Percentiles rank a stretch among this genome's conserved stretches.
Evolutionary conservation across 305 asterid genomes (phyloP).

Genomic region (Striga hermonthica): DNA sequence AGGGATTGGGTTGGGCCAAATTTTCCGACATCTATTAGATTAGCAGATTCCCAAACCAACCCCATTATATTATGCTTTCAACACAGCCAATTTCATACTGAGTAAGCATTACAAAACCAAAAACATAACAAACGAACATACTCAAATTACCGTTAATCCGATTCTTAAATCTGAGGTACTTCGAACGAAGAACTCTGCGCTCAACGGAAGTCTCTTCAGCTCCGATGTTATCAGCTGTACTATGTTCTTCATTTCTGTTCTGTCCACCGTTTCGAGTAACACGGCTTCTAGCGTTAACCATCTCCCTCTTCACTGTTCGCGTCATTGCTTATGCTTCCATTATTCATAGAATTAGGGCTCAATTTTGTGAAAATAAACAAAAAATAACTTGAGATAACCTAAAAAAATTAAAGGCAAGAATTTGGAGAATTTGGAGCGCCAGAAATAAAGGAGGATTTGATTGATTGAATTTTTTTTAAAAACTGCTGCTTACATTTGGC

Average conservation of each 20-base stretch:
- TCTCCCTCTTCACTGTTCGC: slow-evolving; percentile 38
- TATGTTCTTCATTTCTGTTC: slow-evolving; percentile 28
- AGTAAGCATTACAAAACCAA: neutral
- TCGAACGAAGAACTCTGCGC: slow-evolving; percentile 50
- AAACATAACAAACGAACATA: neutral
- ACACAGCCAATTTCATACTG: too few species aligned
- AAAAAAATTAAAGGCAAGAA: too few species aligned
- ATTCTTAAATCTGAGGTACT: slow-evolving; percentile 45
- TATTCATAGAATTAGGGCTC: slow-evolving; percentile 30
- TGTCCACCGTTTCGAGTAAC: slow-evolving; percentile 32
- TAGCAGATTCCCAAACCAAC: too few species aligned
- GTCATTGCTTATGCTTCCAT: slow-evolving; percentile 23
- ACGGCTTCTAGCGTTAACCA: slow-evolving; percentile 27
- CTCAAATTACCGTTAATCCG: slow-evolving; percentile 42
- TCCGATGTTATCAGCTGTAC: slow-evolving; percentile 24
- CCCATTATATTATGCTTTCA: too few species aligned
- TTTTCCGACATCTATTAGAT: too few species aligned
- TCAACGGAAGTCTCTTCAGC: slow-evolving; percentile 29
- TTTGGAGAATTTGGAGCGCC: too few species aligned
- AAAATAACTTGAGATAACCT: too few species aligned
- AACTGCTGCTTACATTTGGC: neutral
- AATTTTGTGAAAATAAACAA: neutral
- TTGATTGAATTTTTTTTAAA: slow-evolving; percentile 29
- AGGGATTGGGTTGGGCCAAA: too few species aligned
- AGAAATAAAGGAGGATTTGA: neutral